Base-by-base conservation (phyloP, 768 basidiomycete species). In the Leccinum subtestaceum region DNA sequence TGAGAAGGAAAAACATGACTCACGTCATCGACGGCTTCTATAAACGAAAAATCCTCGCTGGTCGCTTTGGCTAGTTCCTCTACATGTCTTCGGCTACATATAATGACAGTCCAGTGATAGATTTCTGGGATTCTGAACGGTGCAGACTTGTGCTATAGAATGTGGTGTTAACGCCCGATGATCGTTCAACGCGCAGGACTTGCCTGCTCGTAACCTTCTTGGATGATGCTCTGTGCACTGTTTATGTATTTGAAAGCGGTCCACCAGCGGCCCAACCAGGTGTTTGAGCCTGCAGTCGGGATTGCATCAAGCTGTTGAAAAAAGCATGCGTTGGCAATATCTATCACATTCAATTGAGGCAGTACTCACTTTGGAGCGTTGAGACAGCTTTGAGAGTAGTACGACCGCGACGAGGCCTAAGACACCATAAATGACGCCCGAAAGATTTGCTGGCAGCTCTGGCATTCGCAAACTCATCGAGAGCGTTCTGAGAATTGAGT, bases 21-120 rank as follows among this genome's bases (percentile, higher is more conserved):
- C 46, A 78, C 82, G 13, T 81, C 75, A 4, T 60, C 62, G 1
- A 57, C 32, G 0, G 71, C 71, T 32, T 69, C 74, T 0, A 21
- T 0, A 17, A 75, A 60, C 6, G 78, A 79, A 17, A 82, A 62
- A 5, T 60, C 61, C 23, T 75, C 74, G 12, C 78, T 77, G 0
- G 77, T 67, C 5, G 77, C 74, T 53, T 67, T 76, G 8, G 71
- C 65, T 6, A 81, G 19, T 27, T 81, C 80, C 2, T 80, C 75
- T n/a, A 80, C 61, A 3, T 71, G 54, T 15, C 67, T 55, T 0
- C 60, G 65, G 5, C 68, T 69, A 17, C 65, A 66, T 0, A 78
- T 49, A 17, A 84, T 46, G 31, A 83, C 73, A 0, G 67, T 55
- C 82, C 82, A 83, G n/a, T 65, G 65, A 10, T 32, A 23, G 3